Base-by-base conservation (phyloP, 495 filamentous ascomycete genomes). In the Tuber indicum region DNA sequence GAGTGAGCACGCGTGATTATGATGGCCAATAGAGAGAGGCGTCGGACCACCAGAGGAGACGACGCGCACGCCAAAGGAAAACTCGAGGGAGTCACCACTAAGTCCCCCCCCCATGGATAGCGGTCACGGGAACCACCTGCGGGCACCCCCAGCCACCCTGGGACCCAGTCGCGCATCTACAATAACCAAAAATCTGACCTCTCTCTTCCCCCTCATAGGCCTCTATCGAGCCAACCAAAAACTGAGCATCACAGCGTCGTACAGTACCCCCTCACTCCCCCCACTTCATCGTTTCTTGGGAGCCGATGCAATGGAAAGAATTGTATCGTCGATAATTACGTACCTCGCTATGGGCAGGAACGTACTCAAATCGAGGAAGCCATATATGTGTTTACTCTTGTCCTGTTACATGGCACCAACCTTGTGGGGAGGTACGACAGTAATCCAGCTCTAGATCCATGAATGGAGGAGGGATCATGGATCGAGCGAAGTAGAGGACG, bases 401-500 rank as follows among this genome's bases (percentile, higher is more conserved):
- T 75, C 69, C 81, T 71, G 23, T 47, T 79, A 75, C n/a, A 36
- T 23, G 32, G 44, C 39, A 19, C 16, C 70, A 44, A 42, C 66
- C 58, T 36, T 36, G 70, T 23, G 41, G 45, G 41, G 39, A 32
- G 69, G 49, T 16, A 74, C 69, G 36, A 41, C 45, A 6, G 80
- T 81, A 69, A 82, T 82, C 81, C 81, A 82, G 81, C 81, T 82
- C 81, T 71, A 82, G 81, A 73, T 80, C 81, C 73, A 74, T 75
- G 36, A 73, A 80, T 75, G 42, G n/a, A 66, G 47, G 42, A 66
- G 39, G 71, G 62, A 76, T 70, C 75, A 82, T 77, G 39, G 81
- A 82, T 76, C 81, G 81, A 82, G 81, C 81, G 80, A 82, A 80
- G 81, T 75, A 76, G 73, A 75, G 82, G 81, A 82, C 81, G 26